These are phyloP conservation scores for Wickerhamiella sergipiensis DNA, from an alignment of 805 yeast genomes.

Conservation along the genomic window DNA sequence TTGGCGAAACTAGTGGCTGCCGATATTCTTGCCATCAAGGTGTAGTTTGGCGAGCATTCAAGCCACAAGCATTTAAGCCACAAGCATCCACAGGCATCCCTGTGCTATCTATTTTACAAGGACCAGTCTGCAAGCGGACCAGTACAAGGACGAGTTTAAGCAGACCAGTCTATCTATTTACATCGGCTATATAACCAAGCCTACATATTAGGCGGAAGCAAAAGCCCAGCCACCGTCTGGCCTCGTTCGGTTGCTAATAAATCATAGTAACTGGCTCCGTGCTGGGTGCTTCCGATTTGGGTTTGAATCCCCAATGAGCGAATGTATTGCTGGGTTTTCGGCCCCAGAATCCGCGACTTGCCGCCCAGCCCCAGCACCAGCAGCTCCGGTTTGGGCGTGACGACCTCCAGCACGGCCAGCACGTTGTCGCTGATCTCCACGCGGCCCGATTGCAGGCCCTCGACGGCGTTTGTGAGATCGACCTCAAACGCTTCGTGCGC, in stretches of 20 bases:
- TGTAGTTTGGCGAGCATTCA: too few relatives aligned
- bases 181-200: too few relatives aligned
- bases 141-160: too few relatives aligned
- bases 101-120: background rate
- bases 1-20: background rate
- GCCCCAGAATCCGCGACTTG: slow-evolving; percentile 46
- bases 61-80: too few relatives aligned
- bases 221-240: slow-evolving; percentile 53
- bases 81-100: too few relatives aligned
- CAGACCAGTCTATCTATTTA: too few relatives aligned
- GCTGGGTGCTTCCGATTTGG: slow-evolving; percentile 49
- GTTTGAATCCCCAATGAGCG: slow-evolving; percentile 51
- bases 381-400: slow-evolving; percentile 69
- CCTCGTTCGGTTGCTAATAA: slow-evolving; percentile 71
- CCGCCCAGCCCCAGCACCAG: slow-evolving; percentile 57
- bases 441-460: slow-evolving; percentile 40
- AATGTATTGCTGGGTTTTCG: slow-evolving; percentile 36
- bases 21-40: background rate
- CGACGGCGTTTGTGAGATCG: slow-evolving; percentile 28
- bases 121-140: too few relatives aligned
- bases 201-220: slow-evolving; percentile 53
- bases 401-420: slow-evolving; percentile 35
- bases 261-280: slow-evolving; percentile 60
- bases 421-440: slow-evolving; percentile 34
- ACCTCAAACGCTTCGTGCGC: slow-evolving; percentile 48